Base-by-base conservation (phyloP, 768 basidiomycete species). In the Tubosaeta brunneosetosa region DNA sequence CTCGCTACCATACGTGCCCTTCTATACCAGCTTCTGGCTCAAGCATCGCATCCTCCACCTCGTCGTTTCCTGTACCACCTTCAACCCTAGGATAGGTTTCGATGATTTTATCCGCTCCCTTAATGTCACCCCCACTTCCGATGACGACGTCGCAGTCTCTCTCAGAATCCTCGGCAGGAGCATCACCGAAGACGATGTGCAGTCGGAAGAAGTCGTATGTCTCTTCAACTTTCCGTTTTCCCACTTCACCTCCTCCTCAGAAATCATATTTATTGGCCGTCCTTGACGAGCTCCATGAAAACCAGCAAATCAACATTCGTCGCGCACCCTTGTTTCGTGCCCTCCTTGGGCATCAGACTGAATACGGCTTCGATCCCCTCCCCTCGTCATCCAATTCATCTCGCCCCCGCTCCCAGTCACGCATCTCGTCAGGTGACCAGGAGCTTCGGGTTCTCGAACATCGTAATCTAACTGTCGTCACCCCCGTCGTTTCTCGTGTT, bases 31-130 rank as follows among this genome's bases (percentile, higher is more conserved):
- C 0, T 80, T 84, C 51, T 82, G 77, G 74, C 67, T 73, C 9
- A 71, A 68, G 43, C 81, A 84, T 55, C 74, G 71, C 2, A 49
- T 83, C 16, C 66, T 80, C 1, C 77, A 84, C 57, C 65, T 78
- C n/a, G 53, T 83, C 4, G 66, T 82, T 14, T 65, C 66, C 0
- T 63, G 62, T 1, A 69, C 74, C 16, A 55, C 77, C 6, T 60
- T 63, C 5, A 50, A 71, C 44, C 63, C 71, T 1, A 62, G 71
- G 11, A 54, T 76, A 5, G 72, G 71, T 11, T 76, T 75, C 25
- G 57, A 68, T 2, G 63, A 71, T 9, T 81, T 83, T 43, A 51
- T 74, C 16, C 51, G 62, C 14, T 65, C 59, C 2, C 63, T 83
- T 17, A 53, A 61, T 2, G 53, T 66, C 26, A 66, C 71, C 40